phyloP scores from a whole-genome alignment of 148 eudicot species.

The Selenicereus undatus region DNA sequence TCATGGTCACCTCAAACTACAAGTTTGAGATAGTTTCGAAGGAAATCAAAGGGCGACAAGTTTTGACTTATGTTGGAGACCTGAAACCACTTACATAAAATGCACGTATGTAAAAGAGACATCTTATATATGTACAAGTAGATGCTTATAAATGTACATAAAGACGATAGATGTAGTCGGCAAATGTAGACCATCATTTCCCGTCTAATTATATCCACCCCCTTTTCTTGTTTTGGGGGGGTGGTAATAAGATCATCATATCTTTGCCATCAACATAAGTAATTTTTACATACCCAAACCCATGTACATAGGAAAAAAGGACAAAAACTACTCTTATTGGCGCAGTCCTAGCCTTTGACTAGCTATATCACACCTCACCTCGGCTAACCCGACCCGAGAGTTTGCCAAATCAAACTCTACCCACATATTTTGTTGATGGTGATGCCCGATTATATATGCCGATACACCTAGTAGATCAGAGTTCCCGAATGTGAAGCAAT shows the following conservation, averaged over 20 bases:
- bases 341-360: constrained; percentile 56
- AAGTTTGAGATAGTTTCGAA: too few relatives aligned
- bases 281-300: neutral
- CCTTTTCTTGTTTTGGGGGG: neutral
- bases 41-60: too few relatives aligned
- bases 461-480: constrained; percentile 76
- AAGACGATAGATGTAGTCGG: neutral
- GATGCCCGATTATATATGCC: constrained; percentile 76
- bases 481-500: constrained; percentile 84
- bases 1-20: too few relatives aligned
- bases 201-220: neutral
- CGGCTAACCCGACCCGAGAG: constrained; percentile 72
- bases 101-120: neutral
- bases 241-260: too few relatives aligned
- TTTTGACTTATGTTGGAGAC: too few relatives aligned
- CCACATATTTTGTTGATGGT: constrained; percentile 93
- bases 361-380: constrained; percentile 75
- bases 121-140: constrained; percentile 18
- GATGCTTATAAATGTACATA: constrained; percentile 12
- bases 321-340: constrained; percentile 6
- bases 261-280: neutral
- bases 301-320: neutral
- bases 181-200: constrained; percentile 12
- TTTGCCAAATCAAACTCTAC: constrained; percentile 77
- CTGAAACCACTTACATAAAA: too few relatives aligned